Percentiles rank a stretch among this genome's conserved stretches.
These are phyloP conservation scores for Helichrysum umbraculigerum DNA, from an alignment of 129 eudicot genomes.

Conservation along the genomic window DNA sequence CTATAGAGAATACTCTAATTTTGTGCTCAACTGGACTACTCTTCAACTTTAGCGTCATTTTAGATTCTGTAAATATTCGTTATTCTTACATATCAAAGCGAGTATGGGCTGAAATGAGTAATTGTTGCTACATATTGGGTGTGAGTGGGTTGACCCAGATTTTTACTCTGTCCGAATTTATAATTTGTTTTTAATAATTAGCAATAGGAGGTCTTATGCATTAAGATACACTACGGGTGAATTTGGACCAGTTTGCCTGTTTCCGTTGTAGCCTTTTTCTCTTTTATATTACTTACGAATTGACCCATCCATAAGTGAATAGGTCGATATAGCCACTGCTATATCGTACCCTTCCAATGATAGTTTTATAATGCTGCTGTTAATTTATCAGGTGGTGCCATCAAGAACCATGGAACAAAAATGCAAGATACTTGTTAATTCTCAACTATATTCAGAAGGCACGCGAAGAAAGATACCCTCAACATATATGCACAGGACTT, in stretches of 20 bases:
- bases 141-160: neutral
- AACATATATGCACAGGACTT: conserved; percentile 50
- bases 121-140: too few species aligned
- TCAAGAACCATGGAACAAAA: conserved; percentile 88
- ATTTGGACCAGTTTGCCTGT: neutral
- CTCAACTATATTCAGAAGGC: conserved; percentile 81
- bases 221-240: neutral
- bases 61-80: neutral
- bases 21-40: conserved; percentile 19
- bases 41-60: neutral
- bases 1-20: neutral
- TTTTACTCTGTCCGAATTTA: too few species aligned
- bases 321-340: neutral
- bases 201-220: neutral
- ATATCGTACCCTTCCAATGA: conserved; percentile 1
- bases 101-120: too few species aligned
- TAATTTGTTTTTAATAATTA: too few species aligned
- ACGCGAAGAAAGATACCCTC: conserved; percentile 71
- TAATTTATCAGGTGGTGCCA: conserved; percentile 58
- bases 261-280: neutral
- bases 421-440: conserved; percentile 65
- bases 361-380: neutral
- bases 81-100: neutral
- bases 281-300: neutral
- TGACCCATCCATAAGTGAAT: neutral